Evolutionary conservation across 495 filamentous ascomycete species (phyloP).

Genomic region (Hypoxylon perforatum): DNA sequence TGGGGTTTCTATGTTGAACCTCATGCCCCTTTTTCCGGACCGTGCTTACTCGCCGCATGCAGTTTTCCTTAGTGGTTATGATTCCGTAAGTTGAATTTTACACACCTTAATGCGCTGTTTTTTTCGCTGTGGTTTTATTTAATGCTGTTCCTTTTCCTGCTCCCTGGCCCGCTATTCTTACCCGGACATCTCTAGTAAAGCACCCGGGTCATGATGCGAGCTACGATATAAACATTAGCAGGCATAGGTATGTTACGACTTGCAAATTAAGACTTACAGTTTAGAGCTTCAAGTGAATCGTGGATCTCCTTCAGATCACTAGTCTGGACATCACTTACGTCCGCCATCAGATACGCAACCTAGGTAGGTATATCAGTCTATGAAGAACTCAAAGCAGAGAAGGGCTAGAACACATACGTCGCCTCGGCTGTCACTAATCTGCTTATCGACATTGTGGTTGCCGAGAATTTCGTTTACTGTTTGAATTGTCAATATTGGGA

Average conservation of each 20-base stretch:
- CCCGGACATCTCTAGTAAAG: conserved; percentile 73
- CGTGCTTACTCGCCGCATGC: conserved; percentile 48
- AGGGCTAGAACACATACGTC: conserved; percentile 66
- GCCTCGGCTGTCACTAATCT: conserved; percentile 94
- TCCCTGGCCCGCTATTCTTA: background rate
- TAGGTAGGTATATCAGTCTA: conserved; percentile 52
- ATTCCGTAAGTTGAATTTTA: conserved; percentile 39
- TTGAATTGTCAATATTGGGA: conserved; percentile 21
- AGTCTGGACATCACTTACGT: conserved; percentile 86
- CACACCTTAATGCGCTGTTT: conserved; percentile 33
- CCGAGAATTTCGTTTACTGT: conserved; percentile 91
- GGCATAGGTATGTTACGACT: conserved; percentile 7
- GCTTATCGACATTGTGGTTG: conserved; percentile 97
- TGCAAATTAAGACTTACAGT: conserved; percentile 68
- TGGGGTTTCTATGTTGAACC: conserved; percentile 57
- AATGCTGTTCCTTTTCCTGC: conserved; percentile 17
- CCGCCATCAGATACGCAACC: conserved; percentile 97
- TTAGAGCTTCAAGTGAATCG: conserved; percentile 81
- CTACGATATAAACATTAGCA: conserved; percentile 51
- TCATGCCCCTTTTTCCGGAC: conserved; percentile 57
- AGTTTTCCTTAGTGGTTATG: conserved; percentile 49
- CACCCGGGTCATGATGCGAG: conserved; percentile 87
- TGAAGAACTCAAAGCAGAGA: background rate
- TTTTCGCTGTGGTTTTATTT: conserved; percentile 30
- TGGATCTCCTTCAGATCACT: conserved; percentile 86